Conservation (phyloP, 2,329 filamentous ascomycete genomes). For the Westerdykella aurantiaca region DNA sequence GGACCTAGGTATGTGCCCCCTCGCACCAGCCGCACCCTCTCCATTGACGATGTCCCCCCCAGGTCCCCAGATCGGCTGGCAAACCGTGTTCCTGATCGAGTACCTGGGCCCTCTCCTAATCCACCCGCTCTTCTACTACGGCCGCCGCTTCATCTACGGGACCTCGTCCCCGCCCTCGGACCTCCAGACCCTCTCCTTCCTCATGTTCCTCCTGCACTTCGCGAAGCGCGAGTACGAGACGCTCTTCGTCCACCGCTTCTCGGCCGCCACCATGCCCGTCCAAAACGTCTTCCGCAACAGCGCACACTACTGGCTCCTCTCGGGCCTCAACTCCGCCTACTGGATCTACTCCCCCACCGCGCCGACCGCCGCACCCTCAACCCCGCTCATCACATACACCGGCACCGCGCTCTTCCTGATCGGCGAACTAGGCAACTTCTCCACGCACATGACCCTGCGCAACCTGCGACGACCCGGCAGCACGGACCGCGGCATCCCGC, state of each 20-base stretch:
- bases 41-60: constrained; percentile 7
- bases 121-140: constrained; percentile 65
- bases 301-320: constrained; percentile 84
- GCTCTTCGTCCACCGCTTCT: constrained; percentile 91
- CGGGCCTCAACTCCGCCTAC: constrained; percentile 74
- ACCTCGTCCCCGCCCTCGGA: constrained; percentile 52
- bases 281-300: constrained; percentile 93
- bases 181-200: constrained; percentile 67
- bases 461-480: constrained; percentile 71
- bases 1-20: constrained; percentile 64
- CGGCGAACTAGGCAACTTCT: constrained; percentile 74
- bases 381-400: constrained; percentile 46
- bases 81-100: constrained; percentile 89
- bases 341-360: constrained; percentile 77
- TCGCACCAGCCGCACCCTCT: neutral
- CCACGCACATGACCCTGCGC: constrained; percentile 73
- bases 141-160: constrained; percentile 68
- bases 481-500: constrained; percentile 77
- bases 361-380: constrained; percentile 53
- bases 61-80: constrained; percentile 89
- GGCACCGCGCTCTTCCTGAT: constrained; percentile 69
- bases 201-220: constrained; percentile 76
- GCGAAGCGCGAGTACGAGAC: constrained; percentile 94
- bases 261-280: constrained; percentile 85
- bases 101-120: constrained; percentile 89